Evolutionary conservation across 495 filamentous ascomycete genomes (phyloP).

Genomic region (Xylaria palmicola): DNA sequence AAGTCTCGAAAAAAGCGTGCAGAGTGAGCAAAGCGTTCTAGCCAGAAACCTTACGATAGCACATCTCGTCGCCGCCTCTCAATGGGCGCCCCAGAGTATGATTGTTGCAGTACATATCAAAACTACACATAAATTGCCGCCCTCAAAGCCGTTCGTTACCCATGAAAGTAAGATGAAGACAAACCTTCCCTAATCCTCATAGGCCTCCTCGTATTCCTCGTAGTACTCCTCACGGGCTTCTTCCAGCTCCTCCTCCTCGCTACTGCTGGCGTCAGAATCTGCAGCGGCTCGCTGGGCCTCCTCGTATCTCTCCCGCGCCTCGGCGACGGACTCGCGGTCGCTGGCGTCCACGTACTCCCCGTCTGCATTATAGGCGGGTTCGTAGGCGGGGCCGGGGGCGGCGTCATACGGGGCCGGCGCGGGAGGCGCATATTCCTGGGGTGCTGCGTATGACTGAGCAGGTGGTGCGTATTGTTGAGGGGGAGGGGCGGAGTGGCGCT

Average conservation of each 20-base stretch:
- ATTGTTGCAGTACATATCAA: too few species aligned
- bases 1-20: too few species aligned
- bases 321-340: conserved; percentile 40
- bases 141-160: too few species aligned
- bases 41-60: too few species aligned
- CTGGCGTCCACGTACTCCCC: conserved; percentile 40
- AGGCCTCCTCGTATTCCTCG: conserved; percentile 50
- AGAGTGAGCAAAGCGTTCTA: too few species aligned
- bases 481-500: conserved; percentile 22
- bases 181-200: conserved; percentile 38
- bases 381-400: conserved; percentile 24
- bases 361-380: conserved; percentile 33
- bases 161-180: too few species aligned
- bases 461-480: conserved; percentile 23
- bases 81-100: too few species aligned
- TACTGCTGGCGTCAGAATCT: conserved; percentile 40
- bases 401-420: conserved; percentile 18
- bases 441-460: conserved; percentile 9
- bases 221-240: conserved; percentile 47
- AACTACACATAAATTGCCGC: too few species aligned
- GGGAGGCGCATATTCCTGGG: conserved; percentile 15
- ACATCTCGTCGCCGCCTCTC: too few species aligned
- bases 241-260: conserved; percentile 41
- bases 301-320: conserved; percentile 39
- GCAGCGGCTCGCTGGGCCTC: conserved; percentile 37